Evolutionary conservation across 257 asterid genomes (phyloP).

Genomic region (Solanum paucissectum): DNA sequence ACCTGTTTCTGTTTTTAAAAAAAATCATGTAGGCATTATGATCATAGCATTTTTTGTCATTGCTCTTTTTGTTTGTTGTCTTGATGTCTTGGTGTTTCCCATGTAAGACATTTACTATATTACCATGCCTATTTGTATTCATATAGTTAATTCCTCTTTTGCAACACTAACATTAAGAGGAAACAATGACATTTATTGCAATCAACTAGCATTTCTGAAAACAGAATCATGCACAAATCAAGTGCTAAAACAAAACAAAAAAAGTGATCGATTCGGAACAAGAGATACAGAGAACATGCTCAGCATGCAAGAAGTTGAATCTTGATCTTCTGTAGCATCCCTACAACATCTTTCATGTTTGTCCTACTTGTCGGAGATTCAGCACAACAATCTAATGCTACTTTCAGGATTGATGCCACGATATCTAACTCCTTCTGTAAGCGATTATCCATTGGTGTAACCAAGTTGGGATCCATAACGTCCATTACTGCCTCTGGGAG

Average conservation of each 20-base stretch:
- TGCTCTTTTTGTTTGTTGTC: too few species aligned
- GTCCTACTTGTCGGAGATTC: not conserved
- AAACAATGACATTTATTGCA: not conserved
- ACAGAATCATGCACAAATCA: not conserved
- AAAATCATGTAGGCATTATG: too few species aligned
- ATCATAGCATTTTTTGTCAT: too few species aligned
- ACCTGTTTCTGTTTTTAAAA: too few species aligned
- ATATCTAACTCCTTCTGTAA: not conserved
- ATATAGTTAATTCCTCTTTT: not conserved
- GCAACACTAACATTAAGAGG: not conserved
- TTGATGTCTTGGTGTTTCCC: too few species aligned
- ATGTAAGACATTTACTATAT: too few species aligned
- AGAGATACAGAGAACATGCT: not conserved
- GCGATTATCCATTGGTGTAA: fast-evolving
- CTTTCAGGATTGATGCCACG: not conserved
- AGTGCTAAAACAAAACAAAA: not conserved
- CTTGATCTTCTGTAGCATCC: not conserved
- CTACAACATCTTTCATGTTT: not conserved
- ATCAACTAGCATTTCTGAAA: not conserved
- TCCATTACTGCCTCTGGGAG: too few species aligned
- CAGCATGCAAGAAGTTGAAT: not conserved
- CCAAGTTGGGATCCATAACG: too few species aligned
- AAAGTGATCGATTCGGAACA: too few species aligned
- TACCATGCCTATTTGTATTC: too few species aligned
- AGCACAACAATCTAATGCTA: not conserved